Conservation (phyloP, 306 rosid species). For the Abrus precatorius region DNA sequence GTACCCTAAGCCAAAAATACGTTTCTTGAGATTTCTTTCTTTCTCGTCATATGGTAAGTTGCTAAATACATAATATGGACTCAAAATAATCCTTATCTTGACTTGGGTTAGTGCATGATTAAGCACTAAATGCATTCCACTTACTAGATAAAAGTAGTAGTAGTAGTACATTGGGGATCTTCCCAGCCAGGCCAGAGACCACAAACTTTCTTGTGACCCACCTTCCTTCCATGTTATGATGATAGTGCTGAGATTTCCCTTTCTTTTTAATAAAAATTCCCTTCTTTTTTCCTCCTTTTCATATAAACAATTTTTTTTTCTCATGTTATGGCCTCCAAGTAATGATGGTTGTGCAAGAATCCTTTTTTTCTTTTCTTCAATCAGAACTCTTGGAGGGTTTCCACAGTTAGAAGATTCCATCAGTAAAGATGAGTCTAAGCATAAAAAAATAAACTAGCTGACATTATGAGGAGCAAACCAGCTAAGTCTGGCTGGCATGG, state of each 20-base stretch:
- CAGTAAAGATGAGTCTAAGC: constrained; percentile 69
- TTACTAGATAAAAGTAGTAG: constrained; percentile 44
- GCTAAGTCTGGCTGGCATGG: constrained; percentile 74
- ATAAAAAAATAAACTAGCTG: constrained; percentile 64
- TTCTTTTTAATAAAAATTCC: not conserved
- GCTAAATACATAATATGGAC: not conserved
- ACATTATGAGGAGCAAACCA: constrained; percentile 67
- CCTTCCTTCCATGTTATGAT: constrained; percentile 62
- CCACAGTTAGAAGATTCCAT: constrained; percentile 80
- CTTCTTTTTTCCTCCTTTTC: constrained; percentile 29
- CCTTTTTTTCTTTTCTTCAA: constrained; percentile 52
- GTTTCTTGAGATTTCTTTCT: not conserved
- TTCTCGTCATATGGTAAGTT: not conserved
- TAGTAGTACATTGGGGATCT: constrained; percentile 49
- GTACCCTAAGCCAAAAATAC: not conserved
- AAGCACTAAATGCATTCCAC: constrained; percentile 54
- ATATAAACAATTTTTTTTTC: not conserved
- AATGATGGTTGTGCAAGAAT: constrained; percentile 63
- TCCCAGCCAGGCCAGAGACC: constrained; percentile 57
- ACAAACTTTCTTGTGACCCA: constrained; percentile 57
- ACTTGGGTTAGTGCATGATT: constrained; percentile 35
- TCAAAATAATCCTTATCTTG: constrained; percentile 33
- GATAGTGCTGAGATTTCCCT: constrained; percentile 42
- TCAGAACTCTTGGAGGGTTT: constrained; percentile 50
- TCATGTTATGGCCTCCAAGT: constrained; percentile 42